A percentile compares a stretch with the other conserved stretches of the same genome.
Evolutionary conservation across 2,329 filamentous ascomycete species (phyloP).

Genomic region (Hymenoscyphus fructigenus): DNA sequence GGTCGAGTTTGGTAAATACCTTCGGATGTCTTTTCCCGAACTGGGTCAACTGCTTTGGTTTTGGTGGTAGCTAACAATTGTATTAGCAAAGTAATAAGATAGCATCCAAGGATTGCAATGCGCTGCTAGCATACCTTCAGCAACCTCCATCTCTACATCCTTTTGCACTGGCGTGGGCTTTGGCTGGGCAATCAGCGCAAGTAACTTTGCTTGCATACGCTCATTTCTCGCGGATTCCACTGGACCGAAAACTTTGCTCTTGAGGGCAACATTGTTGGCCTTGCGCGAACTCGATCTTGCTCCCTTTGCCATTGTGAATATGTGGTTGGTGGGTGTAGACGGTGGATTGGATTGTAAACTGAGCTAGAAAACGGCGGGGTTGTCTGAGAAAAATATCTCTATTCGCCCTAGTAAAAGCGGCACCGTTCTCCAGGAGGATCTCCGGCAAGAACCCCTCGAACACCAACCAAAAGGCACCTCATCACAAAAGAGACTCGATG

Average conservation of each 20-base stretch:
- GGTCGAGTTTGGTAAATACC: slow-evolving; percentile 21
- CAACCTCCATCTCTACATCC: slow-evolving; percentile 50
- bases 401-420: background rate
- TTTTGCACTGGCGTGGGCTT: slow-evolving; percentile 58
- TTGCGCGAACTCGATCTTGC: slow-evolving; percentile 77
- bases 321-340: background rate
- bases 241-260: slow-evolving; percentile 80
- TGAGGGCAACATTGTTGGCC: slow-evolving; percentile 78
- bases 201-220: slow-evolving; percentile 80
- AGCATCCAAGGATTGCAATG: background rate
- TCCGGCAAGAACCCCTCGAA: background rate
- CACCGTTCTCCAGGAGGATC: too few relatives aligned
- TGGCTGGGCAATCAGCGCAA: slow-evolving; percentile 75
- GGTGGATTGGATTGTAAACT: background rate
- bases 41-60: slow-evolving; percentile 19
- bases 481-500: background rate
- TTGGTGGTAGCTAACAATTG: slow-evolving; percentile 18
- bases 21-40: slow-evolving; percentile 26
- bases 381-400: background rate
- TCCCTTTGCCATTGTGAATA: slow-evolving; percentile 77
- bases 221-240: slow-evolving; percentile 76
- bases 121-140: slow-evolving; percentile 29
- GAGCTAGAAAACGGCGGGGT: background rate
- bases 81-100: slow-evolving; percentile 12
- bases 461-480: background rate